A percentile compares a stretch with the other conserved stretches of the same genome.
These are phyloP conservation scores for Dichomitus squalens DNA, from an alignment of 1,284 basidiomycete genomes.

Conservation along the genomic window DNA sequence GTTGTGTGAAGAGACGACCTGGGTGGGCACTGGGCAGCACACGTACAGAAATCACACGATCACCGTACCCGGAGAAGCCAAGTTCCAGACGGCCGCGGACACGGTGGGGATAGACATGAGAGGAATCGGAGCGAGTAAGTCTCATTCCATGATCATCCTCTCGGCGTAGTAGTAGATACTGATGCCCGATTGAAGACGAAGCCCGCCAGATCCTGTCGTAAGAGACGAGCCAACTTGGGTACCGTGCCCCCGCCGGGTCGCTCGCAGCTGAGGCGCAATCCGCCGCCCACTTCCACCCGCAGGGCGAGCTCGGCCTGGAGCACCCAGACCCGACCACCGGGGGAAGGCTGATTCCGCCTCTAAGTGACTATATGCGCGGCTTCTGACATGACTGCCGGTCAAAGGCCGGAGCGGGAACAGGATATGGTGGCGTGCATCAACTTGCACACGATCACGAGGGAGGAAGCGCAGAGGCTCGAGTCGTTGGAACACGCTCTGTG, in stretches of 20 bases:
- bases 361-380: no score
- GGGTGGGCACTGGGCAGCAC: constrained; percentile 4
- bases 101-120: constrained; percentile 5
- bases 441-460: no score
- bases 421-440: no score
- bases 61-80: background rate
- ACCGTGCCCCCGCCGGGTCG: constrained; percentile 32
- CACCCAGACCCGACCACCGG: no score
- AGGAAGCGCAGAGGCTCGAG: no score
- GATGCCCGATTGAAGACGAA: background rate
- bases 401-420: no score
- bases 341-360: no score
- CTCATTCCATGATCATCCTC: background rate
- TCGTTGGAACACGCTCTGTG: no score
- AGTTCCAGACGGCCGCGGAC: constrained; percentile 4
- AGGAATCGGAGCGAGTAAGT: constrained; percentile 1
- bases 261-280: constrained; percentile 31
- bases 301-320: no score
- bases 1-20: background rate
- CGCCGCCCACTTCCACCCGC: no score
- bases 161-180: no score
- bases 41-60: constrained; percentile 5
- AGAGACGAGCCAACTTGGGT: constrained; percentile 32
- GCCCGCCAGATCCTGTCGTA: constrained; percentile 20
- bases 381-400: no score